Conservation (phyloP, 1,284 basidiomycete species). For the Boletus smithii region DNA sequence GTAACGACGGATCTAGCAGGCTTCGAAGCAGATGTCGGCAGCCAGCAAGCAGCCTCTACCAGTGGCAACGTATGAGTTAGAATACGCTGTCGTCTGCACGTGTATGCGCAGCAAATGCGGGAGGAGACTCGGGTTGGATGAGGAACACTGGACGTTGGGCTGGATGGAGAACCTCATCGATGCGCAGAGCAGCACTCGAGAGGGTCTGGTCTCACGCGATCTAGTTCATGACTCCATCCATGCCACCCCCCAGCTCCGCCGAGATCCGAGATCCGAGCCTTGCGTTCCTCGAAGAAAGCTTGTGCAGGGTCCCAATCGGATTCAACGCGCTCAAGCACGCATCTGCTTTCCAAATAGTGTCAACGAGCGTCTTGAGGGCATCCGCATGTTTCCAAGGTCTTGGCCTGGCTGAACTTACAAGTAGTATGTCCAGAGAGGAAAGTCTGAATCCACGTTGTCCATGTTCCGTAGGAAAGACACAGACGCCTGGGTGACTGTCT, state of each 20-base stretch:
- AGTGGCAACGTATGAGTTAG: constrained; percentile 75
- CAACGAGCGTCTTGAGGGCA: constrained; percentile 57
- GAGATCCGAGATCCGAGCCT: constrained; percentile 44
- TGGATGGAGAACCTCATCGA: too few relatives aligned
- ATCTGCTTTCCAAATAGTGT: constrained; percentile 50
- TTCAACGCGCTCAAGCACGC: constrained; percentile 49
- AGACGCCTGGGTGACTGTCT: constrained; percentile 63
- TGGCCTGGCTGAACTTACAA: constrained; percentile 59
- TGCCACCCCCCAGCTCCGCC: constrained; percentile 56
- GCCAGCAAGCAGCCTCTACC: constrained; percentile 73
- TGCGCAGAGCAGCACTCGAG: too few relatives aligned
- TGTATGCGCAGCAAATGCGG: constrained; percentile 61
- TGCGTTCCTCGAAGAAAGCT: constrained; percentile 62
- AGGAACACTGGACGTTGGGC: constrained; percentile 21
- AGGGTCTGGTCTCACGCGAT: constrained; percentile 37
- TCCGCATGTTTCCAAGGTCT: constrained; percentile 69
- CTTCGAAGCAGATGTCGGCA: constrained; percentile 66
- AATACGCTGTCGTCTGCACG: constrained; percentile 63
- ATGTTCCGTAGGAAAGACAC: constrained; percentile 63
- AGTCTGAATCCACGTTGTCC: constrained; percentile 76
- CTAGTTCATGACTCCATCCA: constrained; percentile 64
- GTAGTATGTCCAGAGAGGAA: constrained; percentile 70
- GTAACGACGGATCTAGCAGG: constrained; percentile 39
- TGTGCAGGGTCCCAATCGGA: constrained; percentile 60
- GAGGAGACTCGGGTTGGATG: constrained; percentile 41